Percentiles rank a stretch among this genome's conserved stretches.
Conservation (phyloP, 805 yeast species). For the Lachancea sp. region DNA sequence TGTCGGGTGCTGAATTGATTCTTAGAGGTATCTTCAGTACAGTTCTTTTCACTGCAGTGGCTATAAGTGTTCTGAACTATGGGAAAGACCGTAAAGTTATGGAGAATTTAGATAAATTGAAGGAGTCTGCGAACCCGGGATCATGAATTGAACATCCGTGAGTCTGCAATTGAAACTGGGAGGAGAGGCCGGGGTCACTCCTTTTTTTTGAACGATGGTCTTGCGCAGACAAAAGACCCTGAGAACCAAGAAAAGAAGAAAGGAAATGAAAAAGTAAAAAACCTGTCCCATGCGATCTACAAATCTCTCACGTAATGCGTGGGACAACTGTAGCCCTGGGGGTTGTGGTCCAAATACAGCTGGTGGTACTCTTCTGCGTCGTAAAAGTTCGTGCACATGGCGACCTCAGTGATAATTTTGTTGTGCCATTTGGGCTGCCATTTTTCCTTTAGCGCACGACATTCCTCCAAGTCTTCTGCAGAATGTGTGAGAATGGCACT, state of each 20-base stretch:
- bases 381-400: conserved; percentile 62
- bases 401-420: conserved; percentile 62
- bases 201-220: too few relatives aligned
- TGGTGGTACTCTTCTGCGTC: conserved; percentile 98
- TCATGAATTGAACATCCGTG: too few relatives aligned
- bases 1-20: conserved; percentile 13
- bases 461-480: conserved; percentile 40
- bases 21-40: conserved; percentile 22
- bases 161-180: too few relatives aligned
- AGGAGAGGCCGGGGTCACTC: too few relatives aligned
- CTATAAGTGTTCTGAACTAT: conserved; percentile 16
- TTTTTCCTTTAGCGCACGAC: conserved; percentile 41
- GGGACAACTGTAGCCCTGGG: conserved; percentile 85
- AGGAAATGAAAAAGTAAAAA: too few relatives aligned
- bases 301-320: conserved; percentile 68
- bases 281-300: too few relatives aligned
- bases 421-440: conserved; percentile 68
- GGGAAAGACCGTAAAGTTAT: conserved; percentile 15
- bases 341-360: conserved; percentile 68
- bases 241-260: too few relatives aligned
- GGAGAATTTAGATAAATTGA: conserved; percentile 5
- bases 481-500: conserved; percentile 67
- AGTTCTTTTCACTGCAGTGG: conserved; percentile 18
- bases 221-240: too few relatives aligned
- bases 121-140: conserved; percentile 13